Percentiles rank a stretch among this genome's conserved stretches.
Conservation (phyloP, 148 eudicot genomes). For the Rhododendron griersonianum region DNA sequence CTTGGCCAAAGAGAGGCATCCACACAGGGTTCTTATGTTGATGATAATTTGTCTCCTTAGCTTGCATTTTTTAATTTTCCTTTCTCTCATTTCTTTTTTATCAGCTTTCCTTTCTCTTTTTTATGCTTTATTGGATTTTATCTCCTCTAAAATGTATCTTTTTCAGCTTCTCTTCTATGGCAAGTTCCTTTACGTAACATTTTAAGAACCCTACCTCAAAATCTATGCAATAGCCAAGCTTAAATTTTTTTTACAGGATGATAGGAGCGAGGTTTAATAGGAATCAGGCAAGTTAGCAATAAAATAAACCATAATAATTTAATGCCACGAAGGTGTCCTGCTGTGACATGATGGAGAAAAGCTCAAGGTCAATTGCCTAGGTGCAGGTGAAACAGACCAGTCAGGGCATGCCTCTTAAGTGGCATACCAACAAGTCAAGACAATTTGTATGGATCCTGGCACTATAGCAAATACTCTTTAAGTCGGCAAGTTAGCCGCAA, state of each 20-base stretch:
- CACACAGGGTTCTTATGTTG: not conserved
- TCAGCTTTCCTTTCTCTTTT: not conserved
- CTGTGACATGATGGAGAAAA: not conserved
- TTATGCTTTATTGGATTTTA: not conserved
- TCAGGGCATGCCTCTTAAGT: not conserved
- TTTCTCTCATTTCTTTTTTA: not conserved
- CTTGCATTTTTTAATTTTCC: not conserved
- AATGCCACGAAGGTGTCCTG: not conserved
- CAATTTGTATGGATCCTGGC: not conserved
- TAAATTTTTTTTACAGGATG: not conserved
- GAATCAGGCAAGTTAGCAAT: not conserved
- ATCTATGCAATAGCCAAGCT: not conserved
- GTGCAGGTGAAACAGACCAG: not conserved
- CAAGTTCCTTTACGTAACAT: not conserved
- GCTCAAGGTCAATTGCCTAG: not conserved
- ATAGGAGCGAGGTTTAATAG: not conserved
- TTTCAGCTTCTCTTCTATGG: not conserved
- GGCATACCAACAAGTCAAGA: not conserved
- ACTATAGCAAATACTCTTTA: not conserved
- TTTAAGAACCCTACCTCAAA: not conserved
- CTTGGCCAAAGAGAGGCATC: not conserved
- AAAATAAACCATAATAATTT: not conserved
- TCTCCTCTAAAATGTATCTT: not conserved
- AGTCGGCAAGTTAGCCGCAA: not conserved
- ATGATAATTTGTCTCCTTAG: not conserved